Evolutionary conservation across 75 land plant genomes (phyloP).

Genomic region (Isoetes taiwanensis): DNA sequence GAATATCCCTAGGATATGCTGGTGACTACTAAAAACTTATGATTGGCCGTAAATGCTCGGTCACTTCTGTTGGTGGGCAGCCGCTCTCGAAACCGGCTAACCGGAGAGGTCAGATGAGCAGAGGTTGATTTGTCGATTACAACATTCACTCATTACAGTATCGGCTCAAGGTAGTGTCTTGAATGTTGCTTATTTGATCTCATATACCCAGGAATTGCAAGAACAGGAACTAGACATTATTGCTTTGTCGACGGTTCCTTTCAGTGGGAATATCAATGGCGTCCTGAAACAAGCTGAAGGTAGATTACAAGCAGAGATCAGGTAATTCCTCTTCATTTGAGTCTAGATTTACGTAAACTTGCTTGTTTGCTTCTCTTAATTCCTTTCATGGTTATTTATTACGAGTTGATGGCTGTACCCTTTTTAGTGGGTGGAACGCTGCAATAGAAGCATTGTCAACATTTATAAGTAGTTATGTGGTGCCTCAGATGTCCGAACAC

Average conservation of each 20-base stretch:
- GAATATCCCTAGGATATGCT: too few relatives aligned
- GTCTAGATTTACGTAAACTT: background rate
- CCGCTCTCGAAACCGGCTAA: too few relatives aligned
- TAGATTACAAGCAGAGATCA: conserved; percentile 34
- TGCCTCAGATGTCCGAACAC: conserved; percentile 22
- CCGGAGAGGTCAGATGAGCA: too few relatives aligned
- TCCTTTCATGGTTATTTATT: background rate
- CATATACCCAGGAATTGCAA: conserved; percentile 54
- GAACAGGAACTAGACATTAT: conserved; percentile 89
- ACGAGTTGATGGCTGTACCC: too few relatives aligned
- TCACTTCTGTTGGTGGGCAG: too few relatives aligned
- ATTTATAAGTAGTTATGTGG: conserved; percentile 62
- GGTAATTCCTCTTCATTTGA: conserved; percentile 27
- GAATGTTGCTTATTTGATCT: too few relatives aligned
- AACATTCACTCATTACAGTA: too few relatives aligned
- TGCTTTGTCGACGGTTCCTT: conserved; percentile 65
- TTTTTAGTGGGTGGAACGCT: conserved; percentile 77
- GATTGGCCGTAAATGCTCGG: too few relatives aligned
- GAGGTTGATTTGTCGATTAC: too few relatives aligned
- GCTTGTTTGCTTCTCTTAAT: background rate
- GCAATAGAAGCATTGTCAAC: conserved; percentile 86
- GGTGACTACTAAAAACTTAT: too few relatives aligned
- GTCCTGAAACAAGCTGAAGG: conserved; percentile 30
- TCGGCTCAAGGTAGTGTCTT: too few relatives aligned
- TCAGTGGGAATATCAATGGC: conserved; percentile 46